Conservation (phyloP, 192 early-diverging fungal species). For the Chytriomyces sp. region DNA sequence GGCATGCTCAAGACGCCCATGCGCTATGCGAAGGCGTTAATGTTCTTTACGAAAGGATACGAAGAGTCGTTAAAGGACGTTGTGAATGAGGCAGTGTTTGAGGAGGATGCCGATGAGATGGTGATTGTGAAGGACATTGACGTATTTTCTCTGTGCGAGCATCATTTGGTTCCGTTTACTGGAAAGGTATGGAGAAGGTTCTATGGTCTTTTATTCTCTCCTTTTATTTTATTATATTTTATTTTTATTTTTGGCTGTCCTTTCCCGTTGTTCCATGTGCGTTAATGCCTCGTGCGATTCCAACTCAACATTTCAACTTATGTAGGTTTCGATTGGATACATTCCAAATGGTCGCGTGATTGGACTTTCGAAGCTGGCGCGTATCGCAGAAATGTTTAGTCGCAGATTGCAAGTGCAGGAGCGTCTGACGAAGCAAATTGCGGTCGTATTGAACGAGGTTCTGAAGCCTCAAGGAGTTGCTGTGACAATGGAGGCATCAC, state of each 20-base stretch:
- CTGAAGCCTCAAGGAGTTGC: slow-evolving; percentile 96
- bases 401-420: slow-evolving; percentile 97
- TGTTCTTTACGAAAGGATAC: slow-evolving; percentile 99
- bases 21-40: slow-evolving; percentile 94
- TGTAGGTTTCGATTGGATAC: slow-evolving; percentile 91
- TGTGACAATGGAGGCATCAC: slow-evolving; percentile 94
- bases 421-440: slow-evolving; percentile 97
- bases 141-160: slow-evolving; percentile 96
- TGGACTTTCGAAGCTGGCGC: slow-evolving; percentile 94
- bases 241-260: neutral
- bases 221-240: too few species aligned
- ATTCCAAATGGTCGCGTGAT: slow-evolving; percentile 94
- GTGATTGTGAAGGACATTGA: slow-evolving; percentile 98
- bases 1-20: slow-evolving; percentile 94
- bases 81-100: slow-evolving; percentile 94
- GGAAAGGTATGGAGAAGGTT: slow-evolving; percentile 74
- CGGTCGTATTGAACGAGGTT: slow-evolving; percentile 85
- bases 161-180: slow-evolving; percentile 97
- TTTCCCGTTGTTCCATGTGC: too few species aligned
- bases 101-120: slow-evolving; percentile 99
- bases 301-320: neutral
- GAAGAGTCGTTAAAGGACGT: slow-evolving; percentile 88
- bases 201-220: too few species aligned
- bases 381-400: slow-evolving; percentile 98
- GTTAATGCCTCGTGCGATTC: slow-evolving; percentile 2